Evolutionary conservation across 176 grass and related monocot genomes (phyloP).

Genomic region (Guadua angustifolia): DNA sequence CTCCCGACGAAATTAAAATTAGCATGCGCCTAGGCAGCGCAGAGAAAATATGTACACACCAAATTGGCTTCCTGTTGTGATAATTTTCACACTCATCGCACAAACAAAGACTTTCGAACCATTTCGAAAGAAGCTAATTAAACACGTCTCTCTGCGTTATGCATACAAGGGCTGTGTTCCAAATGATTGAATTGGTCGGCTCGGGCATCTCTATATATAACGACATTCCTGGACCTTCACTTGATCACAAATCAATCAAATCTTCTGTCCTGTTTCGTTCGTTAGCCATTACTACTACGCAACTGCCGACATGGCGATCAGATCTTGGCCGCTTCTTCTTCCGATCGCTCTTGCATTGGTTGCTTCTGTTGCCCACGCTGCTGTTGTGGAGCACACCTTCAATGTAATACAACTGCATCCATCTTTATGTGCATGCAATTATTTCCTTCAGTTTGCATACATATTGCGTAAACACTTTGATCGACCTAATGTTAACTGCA

Average conservation of each 20-base stretch:
- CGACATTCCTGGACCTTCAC: not conserved
- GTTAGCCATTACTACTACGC: not conserved
- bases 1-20: not conserved
- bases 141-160: not conserved
- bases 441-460: not conserved
- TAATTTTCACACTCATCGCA: not conserved
- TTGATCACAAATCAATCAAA: not conserved
- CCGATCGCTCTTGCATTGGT: slow-evolving; percentile 6
- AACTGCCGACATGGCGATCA: not conserved
- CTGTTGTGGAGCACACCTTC: slow-evolving; percentile 39
- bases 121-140: not conserved
- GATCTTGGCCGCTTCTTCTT: not conserved
- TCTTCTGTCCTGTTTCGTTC: not conserved
- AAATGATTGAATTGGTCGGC: not conserved
- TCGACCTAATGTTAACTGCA: not conserved
- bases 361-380: not conserved
- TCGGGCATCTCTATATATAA: not conserved
- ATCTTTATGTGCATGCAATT: not conserved
- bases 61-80: not conserved
- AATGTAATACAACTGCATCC: slow-evolving; percentile 4
- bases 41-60: not conserved
- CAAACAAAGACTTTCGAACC: not conserved
- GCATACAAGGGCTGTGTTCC: not conserved
- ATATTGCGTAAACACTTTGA: not conserved
- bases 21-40: not conserved